These are phyloP conservation scores for Oleoguttula mirabilis DNA, from an alignment of 495 filamentous ascomycete genomes.

Conservation along the genomic window DNA sequence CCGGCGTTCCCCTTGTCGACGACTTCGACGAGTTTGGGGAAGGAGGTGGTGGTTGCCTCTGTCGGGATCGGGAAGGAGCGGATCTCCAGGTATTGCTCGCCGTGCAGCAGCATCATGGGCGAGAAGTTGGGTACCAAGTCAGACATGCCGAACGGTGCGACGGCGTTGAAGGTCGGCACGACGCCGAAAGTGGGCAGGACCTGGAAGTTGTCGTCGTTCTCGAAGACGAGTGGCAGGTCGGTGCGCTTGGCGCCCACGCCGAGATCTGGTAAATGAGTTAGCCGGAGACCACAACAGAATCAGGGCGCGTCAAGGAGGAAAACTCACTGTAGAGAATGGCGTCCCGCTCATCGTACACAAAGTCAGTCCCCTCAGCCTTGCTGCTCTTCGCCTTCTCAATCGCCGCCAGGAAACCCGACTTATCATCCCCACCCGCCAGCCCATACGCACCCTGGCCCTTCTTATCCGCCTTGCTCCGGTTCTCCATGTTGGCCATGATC, in stretches of 20 bases:
- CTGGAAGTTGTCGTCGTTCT: conserved; percentile 84
- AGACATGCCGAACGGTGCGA: conserved; percentile 64
- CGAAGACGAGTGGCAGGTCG: conserved; percentile 76
- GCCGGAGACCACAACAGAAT: conserved; percentile 5
- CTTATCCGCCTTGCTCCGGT: conserved; percentile 38
- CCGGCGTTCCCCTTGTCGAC: conserved; percentile 91
- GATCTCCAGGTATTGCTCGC: conserved; percentile 96
- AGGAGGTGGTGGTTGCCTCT: conserved; percentile 63
- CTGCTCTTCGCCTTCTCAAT: conserved; percentile 69
- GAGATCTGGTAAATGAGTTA: conserved; percentile 46
- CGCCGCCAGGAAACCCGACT: conserved; percentile 44
- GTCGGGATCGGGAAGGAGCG: conserved; percentile 92
- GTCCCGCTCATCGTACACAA: conserved; percentile 72
- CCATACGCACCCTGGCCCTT: conserved; percentile 10
- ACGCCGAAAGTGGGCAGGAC: conserved; percentile 90
- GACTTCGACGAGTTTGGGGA: conserved; percentile 82
- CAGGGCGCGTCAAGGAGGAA: not conserved
- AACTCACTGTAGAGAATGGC: conserved; percentile 71
- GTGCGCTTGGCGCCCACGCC: conserved; percentile 89
- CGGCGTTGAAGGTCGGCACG: conserved; percentile 79
- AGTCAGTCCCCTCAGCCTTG: conserved; percentile 62
- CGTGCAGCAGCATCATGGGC: conserved; percentile 98
- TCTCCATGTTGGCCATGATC: conserved; percentile 86
- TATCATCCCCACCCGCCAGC: conserved; percentile 19
- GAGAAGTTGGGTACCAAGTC: conserved; percentile 89